These are phyloP conservation scores for Theileria annulata DNA, from an alignment of 169 alveolate genomes.

Conservation along the genomic window DNA sequence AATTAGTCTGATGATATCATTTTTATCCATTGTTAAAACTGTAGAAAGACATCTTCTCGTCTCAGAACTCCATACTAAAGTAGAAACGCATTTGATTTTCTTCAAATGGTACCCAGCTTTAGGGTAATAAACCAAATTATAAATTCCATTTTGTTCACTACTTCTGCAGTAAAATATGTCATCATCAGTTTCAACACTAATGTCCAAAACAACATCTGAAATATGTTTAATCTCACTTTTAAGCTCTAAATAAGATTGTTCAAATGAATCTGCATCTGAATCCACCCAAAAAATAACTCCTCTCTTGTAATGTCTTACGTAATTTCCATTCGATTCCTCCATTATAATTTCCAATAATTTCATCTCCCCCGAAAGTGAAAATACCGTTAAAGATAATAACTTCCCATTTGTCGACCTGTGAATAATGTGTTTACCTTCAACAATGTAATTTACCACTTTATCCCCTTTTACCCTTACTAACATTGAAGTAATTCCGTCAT, in stretches of 20 bases:
- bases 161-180: background rate
- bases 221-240: background rate
- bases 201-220: background rate
- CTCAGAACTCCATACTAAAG: background rate
- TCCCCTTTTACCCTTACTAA: background rate
- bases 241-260: background rate
- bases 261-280: background rate
- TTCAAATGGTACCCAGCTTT: background rate
- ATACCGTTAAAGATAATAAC: background rate
- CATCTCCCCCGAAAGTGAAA: background rate
- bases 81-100: background rate
- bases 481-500: slow-evolving; percentile 5
- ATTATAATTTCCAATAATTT: background rate
- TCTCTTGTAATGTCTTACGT: background rate
- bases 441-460: background rate
- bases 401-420: background rate
- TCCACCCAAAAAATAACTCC: background rate
- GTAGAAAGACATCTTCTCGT: background rate
- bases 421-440: background rate
- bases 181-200: background rate
- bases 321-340: background rate
- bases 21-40: background rate
- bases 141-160: background rate
- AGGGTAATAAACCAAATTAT: background rate
- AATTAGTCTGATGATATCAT: background rate